Evolutionary conservation across 306 rosid genomes (phyloP), one percentile per base, ranked within the genome.

Genomic region (Canavalia gladiata): DNA sequence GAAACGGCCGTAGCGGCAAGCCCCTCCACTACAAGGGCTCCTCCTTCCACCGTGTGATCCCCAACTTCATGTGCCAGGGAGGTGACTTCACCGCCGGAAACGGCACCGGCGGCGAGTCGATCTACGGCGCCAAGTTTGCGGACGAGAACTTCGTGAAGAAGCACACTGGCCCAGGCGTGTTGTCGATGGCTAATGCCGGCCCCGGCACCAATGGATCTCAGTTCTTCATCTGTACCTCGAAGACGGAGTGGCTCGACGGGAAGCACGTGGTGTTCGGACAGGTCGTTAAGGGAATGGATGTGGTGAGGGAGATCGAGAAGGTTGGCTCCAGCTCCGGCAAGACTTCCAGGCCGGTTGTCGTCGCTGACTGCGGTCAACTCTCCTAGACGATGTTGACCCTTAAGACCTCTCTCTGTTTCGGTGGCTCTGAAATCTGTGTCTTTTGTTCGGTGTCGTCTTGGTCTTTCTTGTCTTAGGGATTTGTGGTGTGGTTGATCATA

Each of bases 81-180:
- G 98, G 98, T 0, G 97, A 94, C 62, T 94, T 94, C 90, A 94
- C 98, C 1, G 92, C 91, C 73, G 98, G 98, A 39, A 92, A 94
- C 64, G 98, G 98, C 25, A 94, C 98, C 41, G 98, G 98, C 1
- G 97, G 98, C 1, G 97, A 92, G 74, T 94, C 98, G 76, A 94
- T 94, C 87, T 94, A 94, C 81, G 98, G 98, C 4, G 35, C 86
- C 1, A 94, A 94, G 87, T 94, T 94, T 82, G 94, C 97, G n/a
- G 64, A 57, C 33, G 60, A 18, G 60, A 69, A 30, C 57, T 52
- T 52, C 28, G 6, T 52, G 5, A 52, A 52, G 75, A 47, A 69
- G 58, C 75, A 69, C 58, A 69, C 58, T 3, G 75, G 75, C 0
- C 42, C 55, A 0, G 55, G 55, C 6, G 2, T 69, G 0, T 11